Percentiles rank a stretch among this genome's conserved stretches.
These are phyloP conservation scores for Phallus indusiatus DNA, from an alignment of 768 basidiomycete genomes.

Conservation along the genomic window DNA sequence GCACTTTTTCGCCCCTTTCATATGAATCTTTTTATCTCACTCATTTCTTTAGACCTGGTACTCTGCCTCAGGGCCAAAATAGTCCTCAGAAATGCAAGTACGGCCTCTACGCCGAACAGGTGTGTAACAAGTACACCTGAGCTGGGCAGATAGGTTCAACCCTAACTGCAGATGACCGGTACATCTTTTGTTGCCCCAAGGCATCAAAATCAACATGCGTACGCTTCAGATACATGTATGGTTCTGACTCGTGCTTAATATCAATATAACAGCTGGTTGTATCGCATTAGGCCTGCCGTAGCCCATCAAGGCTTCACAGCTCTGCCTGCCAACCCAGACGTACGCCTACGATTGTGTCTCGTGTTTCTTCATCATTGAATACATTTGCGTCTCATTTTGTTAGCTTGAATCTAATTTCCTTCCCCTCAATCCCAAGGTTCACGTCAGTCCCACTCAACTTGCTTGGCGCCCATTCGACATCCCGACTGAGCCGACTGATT, in stretches of 20 bases:
- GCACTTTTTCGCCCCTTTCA: background rate
- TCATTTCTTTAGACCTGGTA: conserved; percentile 34
- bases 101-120: conserved; percentile 51
- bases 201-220: conserved; percentile 42
- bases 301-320: conserved; percentile 53
- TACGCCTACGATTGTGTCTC: too few species aligned
- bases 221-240: conserved; percentile 20
- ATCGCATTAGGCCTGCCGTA: conserved; percentile 60
- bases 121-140: conserved; percentile 21
- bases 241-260: too few species aligned
- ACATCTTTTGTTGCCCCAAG: conserved; percentile 52
- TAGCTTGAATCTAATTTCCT: conserved; percentile 58
- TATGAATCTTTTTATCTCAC: background rate
- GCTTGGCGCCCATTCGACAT: conserved; percentile 58
- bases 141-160: background rate
- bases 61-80: conserved; percentile 51
- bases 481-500: conserved; percentile 40
- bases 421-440: conserved; percentile 21
- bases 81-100: conserved; percentile 55
- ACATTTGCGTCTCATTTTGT: background rate
- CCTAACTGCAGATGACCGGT: conserved; percentile 40
- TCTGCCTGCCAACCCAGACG: conserved; percentile 49
- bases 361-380: too few species aligned
- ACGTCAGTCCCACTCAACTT: background rate
- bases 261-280: conserved; percentile 62